A percentile compares a stretch with the other conserved stretches of the same genome.
Conservation (phyloP, 805 yeast genomes). For the Pichia nanzhaoensis region DNA sequence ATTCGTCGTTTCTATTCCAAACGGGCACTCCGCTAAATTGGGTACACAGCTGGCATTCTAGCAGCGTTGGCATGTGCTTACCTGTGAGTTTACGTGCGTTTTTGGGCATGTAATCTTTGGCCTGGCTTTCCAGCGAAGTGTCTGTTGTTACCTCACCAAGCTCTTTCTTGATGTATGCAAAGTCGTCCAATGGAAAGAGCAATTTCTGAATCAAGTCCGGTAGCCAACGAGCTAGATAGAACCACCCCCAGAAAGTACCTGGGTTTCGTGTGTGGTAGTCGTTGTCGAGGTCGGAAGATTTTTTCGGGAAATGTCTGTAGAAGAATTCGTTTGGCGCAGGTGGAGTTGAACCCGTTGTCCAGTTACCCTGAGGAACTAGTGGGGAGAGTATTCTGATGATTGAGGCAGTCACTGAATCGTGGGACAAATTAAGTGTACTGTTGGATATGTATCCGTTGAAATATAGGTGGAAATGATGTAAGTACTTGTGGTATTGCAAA, state of each 20-base stretch:
- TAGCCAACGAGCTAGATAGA: conserved; percentile 10
- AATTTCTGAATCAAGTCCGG: conserved; percentile 10
- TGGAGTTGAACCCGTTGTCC: conserved; percentile 9
- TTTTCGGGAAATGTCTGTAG: conserved; percentile 10
- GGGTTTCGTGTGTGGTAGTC: conserved; percentile 11
- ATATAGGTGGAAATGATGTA: conserved; percentile 3
- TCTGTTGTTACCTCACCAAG: too few relatives aligned
- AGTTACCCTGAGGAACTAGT: conserved; percentile 9
- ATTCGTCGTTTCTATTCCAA: conserved; percentile 28
- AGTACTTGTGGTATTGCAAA: conserved; percentile 1
- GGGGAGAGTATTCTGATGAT: conserved; percentile 6
- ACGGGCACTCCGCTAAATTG: conserved; percentile 21
- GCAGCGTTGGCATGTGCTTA: conserved; percentile 26
- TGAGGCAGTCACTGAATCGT: conserved; percentile 3
- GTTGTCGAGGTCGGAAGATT: conserved; percentile 10
- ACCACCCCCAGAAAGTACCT: conserved; percentile 13
- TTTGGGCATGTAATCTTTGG: not conserved
- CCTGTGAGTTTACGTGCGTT: conserved; percentile 20
- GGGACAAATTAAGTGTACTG: not conserved
- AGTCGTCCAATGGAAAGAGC: conserved; percentile 6
- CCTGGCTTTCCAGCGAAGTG: not conserved
- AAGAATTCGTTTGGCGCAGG: conserved; percentile 11
- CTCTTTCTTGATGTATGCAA: conserved; percentile 1
- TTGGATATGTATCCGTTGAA: not conserved
- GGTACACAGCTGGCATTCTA: conserved; percentile 27